These are phyloP conservation scores for Colletotrichum plurivorum DNA, from an alignment of 2,329 filamentous ascomycete species.

Conservation along the genomic window DNA sequence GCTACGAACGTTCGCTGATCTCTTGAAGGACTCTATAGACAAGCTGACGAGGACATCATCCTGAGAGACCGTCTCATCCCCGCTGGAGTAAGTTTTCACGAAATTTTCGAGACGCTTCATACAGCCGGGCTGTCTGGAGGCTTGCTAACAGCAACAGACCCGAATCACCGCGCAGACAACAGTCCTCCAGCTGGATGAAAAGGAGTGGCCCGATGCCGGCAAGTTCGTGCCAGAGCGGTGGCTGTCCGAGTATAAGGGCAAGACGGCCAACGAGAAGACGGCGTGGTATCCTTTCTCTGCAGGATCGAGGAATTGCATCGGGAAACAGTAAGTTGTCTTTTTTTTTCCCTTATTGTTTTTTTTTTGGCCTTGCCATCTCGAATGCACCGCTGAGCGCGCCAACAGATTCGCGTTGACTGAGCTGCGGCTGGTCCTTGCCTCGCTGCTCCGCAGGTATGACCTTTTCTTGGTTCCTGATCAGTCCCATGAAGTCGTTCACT, in stretches of 20 bases:
- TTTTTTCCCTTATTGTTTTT: too few relatives aligned
- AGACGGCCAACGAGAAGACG: constrained; percentile 8
- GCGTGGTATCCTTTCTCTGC: constrained; percentile 18
- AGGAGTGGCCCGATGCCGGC: constrained; percentile 9
- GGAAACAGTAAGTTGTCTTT: constrained; percentile 2
- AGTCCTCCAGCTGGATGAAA: constrained; percentile 1
- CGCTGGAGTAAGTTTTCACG: constrained; percentile 3
- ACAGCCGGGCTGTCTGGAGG: too few relatives aligned
- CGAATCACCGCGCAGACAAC: constrained; percentile 20
- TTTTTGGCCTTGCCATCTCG: neutral
- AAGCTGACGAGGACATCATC: constrained; percentile 14
- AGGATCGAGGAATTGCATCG: constrained; percentile 14
- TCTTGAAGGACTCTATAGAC: constrained; percentile 10
- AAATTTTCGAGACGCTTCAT: neutral
- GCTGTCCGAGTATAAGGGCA: constrained; percentile 15
- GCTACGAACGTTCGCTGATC: neutral
- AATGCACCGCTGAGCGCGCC: neutral
- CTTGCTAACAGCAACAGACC: constrained; percentile 5
- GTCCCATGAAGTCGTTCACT: constrained; percentile 6
- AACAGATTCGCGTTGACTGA: constrained; percentile 14
- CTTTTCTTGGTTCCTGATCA: neutral
- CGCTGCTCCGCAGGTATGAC: constrained; percentile 7
- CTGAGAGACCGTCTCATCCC: neutral
- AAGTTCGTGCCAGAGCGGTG: constrained; percentile 18
- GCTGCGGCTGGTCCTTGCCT: constrained; percentile 7